Evolutionary conservation across 805 yeast species (phyloP), one percentile per base, ranked within the genome.

Genomic region (Jamesozyma jinghongensis): DNA sequence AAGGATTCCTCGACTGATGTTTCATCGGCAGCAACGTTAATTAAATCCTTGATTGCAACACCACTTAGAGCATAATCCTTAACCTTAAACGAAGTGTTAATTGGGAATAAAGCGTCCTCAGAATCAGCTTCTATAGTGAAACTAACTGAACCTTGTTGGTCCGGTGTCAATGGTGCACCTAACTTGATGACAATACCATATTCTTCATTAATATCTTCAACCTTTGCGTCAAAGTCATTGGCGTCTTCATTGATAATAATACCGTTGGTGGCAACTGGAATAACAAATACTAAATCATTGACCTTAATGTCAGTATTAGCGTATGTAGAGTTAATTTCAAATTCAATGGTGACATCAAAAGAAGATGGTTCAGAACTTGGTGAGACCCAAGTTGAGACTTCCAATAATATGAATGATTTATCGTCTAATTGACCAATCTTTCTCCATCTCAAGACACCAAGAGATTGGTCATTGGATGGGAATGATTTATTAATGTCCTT

Each of bases 401-500:
- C 69, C 40, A 90, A 62, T 27, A 97, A 97, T 27, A 74, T 66
- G 32, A 63, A 54, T 16, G 54, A 42, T 42, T 71, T 69, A 36
- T 77, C 79, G 44, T 79, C 85, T 22, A 67, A 70, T 47, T 75
- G 73, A 28, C 82, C 84, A 33, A 70, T 71, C 34, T 80, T 79
- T 61, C 86, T 81, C 97, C 95, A 90, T 71, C 95, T 81, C 54
- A 92, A 74, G 25, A 90, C 94, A 48, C 95, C 94, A 50, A 90
- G 73, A 38, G 85, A 77, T 58, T 85, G 90, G 59, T 87, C 95
- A 62, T 88, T 86, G 8, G 87, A 71, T 31, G 97, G 97, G 75
- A 92, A 88, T 28, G 87, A 75, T 57, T 85, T 85, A 35, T 72
- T 57, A 40, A 77, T 68, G 59, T 88, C 94, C 59, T 84, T 85